These are phyloP conservation scores for Amesomyces nigricolor DNA, from an alignment of 2,329 filamentous ascomycete species.

Conservation along the genomic window DNA sequence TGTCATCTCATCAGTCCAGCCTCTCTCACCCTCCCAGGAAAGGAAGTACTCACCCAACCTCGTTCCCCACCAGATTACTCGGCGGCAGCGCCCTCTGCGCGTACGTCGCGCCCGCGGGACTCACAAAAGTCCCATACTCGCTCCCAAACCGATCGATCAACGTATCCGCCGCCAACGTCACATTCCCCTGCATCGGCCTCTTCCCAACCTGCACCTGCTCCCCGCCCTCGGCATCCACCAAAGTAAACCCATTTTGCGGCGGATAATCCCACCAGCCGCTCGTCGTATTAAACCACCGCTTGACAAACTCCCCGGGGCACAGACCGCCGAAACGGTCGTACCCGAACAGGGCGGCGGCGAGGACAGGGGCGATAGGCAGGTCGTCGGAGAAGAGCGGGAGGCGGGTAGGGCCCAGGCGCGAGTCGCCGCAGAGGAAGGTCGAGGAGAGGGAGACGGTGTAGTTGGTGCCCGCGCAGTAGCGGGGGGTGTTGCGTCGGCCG, in stretches of 20 bases:
- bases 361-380: conserved; percentile 29
- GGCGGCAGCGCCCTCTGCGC: conserved; percentile 44
- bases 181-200: conserved; percentile 37
- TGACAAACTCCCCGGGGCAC: conserved; percentile 37
- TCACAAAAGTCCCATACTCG: conserved; percentile 39
- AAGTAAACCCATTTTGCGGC: conserved; percentile 37
- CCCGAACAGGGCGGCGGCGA: conserved; percentile 27
- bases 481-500: conserved; percentile 6
- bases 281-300: conserved; percentile 29
- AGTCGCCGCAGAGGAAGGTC: conserved; percentile 36
- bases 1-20: neutral
- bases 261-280: conserved; percentile 35
- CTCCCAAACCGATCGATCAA: conserved; percentile 45
- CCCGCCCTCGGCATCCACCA: conserved; percentile 28
- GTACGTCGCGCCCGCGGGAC: conserved; percentile 41
- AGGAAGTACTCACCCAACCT: conserved; percentile 20
- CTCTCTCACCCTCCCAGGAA: neutral
- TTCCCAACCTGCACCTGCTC: neutral
- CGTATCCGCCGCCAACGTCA: conserved; percentile 37
- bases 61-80: conserved; percentile 36
- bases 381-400: conserved; percentile 27
- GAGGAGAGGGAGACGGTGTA: conserved; percentile 24
- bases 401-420: conserved; percentile 33
- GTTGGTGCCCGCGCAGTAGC: conserved; percentile 32
- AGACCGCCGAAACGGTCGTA: conserved; percentile 26